A percentile compares a stretch with the other conserved stretches of the same genome.
These are phyloP conservation scores for Suillus plorans DNA, from an alignment of 768 basidiomycete species.

Conservation along the genomic window DNA sequence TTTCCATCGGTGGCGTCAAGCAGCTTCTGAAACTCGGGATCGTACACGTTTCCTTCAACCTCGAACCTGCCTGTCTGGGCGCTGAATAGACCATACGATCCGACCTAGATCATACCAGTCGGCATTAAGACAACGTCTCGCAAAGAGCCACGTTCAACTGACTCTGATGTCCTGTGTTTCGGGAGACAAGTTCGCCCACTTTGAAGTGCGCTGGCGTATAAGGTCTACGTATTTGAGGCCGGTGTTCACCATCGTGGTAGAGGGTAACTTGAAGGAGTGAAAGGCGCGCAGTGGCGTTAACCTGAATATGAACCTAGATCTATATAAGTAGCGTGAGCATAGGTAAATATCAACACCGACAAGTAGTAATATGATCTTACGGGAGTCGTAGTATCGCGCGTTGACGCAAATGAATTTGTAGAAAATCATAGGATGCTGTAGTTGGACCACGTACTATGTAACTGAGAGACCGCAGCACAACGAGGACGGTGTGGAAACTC, in stretches of 20 bases:
- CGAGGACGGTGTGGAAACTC: background rate
- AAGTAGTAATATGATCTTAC: background rate
- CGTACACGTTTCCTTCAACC: slow-evolving; percentile 26
- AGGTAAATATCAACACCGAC: background rate
- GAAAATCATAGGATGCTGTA: background rate
- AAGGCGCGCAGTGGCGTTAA: background rate
- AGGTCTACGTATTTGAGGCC: slow-evolving; percentile 35
- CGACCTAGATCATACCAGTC: slow-evolving; percentile 15
- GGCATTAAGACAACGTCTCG: background rate
- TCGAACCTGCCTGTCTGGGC: slow-evolving; percentile 25
- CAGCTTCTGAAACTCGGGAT: slow-evolving; percentile 13
- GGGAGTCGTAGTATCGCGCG: background rate
- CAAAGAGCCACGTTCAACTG: background rate
- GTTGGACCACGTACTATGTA: background rate
- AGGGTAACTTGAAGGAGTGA: background rate
- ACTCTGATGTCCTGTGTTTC: slow-evolving; percentile 31
- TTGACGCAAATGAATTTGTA: background rate
- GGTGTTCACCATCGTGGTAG: background rate
- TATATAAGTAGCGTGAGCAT: background rate
- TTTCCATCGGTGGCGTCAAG: slow-evolving; percentile 17
- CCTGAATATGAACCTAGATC: background rate
- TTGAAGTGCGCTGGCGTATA: slow-evolving; percentile 27
- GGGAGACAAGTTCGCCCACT: slow-evolving; percentile 40
- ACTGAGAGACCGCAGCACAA: background rate
- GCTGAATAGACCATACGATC: slow-evolving; percentile 30